These are phyloP conservation scores for Populus alba DNA, from an alignment of 345 rosid genomes.

Conservation along the genomic window DNA sequence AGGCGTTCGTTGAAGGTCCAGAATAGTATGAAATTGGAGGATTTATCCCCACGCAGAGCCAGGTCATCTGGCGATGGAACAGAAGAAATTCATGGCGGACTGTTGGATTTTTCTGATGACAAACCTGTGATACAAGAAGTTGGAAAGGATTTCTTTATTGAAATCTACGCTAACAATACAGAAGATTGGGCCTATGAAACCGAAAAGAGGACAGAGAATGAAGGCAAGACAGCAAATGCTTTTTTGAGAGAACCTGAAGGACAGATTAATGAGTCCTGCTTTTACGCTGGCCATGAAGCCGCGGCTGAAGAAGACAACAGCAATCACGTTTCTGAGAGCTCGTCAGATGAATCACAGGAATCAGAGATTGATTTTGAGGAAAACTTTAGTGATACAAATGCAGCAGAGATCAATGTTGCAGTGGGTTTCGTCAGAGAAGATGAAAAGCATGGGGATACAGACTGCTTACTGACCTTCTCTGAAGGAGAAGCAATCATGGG, in stretches of 20 bases:
- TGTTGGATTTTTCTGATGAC: background rate
- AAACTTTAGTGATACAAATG: background rate
- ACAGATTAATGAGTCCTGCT: background rate
- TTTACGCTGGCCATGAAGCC: constrained; percentile 4
- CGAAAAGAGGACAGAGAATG: constrained; percentile 14
- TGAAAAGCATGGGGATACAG: constrained; percentile 10
- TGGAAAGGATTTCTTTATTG: constrained; percentile 38
- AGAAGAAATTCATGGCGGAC: constrained; percentile 11
- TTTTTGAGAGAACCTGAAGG: constrained; percentile 1
- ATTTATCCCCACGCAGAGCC: constrained; percentile 24
- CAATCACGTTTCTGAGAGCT: constrained; percentile 32
- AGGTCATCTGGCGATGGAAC: constrained; percentile 11
- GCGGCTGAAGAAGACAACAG: constrained; percentile 12
- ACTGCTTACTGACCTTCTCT: background rate
- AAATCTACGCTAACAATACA: constrained; percentile 38
- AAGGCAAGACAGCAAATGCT: background rate
- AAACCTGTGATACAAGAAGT: constrained; percentile 21
- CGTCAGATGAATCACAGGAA: constrained; percentile 38
- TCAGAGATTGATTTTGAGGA: constrained; percentile 39
- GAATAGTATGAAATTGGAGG: constrained; percentile 45
- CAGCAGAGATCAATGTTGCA: background rate
- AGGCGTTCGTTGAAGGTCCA: constrained; percentile 60
- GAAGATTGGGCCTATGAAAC: constrained; percentile 19
- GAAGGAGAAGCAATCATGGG: constrained; percentile 14
- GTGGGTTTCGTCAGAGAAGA: constrained; percentile 11